Evolutionary conservation across 2,329 filamentous ascomycete genomes (phyloP).

Genomic region (Coccinonectria pachysandricola): DNA sequence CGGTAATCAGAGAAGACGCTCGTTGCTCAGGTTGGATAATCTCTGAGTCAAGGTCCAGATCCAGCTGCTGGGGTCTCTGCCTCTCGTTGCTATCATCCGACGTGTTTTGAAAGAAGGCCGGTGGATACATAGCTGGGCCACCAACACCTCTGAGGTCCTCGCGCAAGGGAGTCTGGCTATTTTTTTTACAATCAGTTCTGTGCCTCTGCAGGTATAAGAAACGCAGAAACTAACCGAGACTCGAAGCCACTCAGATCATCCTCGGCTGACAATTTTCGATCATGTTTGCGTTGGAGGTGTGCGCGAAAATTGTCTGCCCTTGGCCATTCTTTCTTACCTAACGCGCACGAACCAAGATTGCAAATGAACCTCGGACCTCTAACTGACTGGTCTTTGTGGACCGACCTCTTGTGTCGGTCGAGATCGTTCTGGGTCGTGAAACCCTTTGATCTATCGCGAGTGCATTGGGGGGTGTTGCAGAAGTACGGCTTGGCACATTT

Average conservation of each 20-base stretch:
- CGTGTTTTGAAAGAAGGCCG: too few relatives aligned
- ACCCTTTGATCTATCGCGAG: constrained; percentile 47
- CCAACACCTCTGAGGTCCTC: constrained; percentile 19
- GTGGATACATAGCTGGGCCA: constrained; percentile 16
- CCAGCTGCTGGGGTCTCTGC: too few relatives aligned
- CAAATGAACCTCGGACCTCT: constrained; percentile 18
- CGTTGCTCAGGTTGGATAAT: too few relatives aligned
- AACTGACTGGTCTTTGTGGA: constrained; percentile 45
- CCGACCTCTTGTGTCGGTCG: constrained; percentile 64
- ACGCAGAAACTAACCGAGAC: too few relatives aligned
- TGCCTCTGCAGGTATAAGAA: too few relatives aligned
- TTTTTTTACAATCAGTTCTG: too few relatives aligned
- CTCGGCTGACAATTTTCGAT: constrained; percentile 23
- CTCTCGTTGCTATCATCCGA: too few relatives aligned
- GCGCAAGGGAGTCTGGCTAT: constrained; percentile 8
- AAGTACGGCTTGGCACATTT: constrained; percentile 58
- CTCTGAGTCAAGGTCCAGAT: too few relatives aligned
- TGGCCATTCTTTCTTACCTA: constrained; percentile 57
- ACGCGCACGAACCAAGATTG: constrained; percentile 13
- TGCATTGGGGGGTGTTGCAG: constrained; percentile 50
- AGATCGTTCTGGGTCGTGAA: constrained; percentile 78
- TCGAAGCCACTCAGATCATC: constrained; percentile 29
- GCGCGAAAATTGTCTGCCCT: constrained; percentile 79
- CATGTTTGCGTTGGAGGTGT: constrained; percentile 63
- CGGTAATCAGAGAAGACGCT: too few relatives aligned